These are phyloP conservation scores for Tephrocybe sp. DNA, from an alignment of 768 basidiomycete genomes.

Conservation along the genomic window DNA sequence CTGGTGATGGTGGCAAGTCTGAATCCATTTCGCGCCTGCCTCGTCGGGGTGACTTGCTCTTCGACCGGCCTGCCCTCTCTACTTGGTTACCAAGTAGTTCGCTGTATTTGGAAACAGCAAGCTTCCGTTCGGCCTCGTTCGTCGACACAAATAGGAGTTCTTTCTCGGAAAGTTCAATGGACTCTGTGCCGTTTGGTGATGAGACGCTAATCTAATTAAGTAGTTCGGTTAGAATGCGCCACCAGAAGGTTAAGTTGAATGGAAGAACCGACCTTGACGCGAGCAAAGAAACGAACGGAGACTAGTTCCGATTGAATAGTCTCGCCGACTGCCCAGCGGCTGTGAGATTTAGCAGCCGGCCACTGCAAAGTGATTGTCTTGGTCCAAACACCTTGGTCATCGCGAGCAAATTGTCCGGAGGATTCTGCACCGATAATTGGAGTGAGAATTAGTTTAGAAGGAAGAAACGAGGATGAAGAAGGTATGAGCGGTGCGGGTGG, in stretches of 20 bases:
- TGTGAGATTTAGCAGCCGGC: slow-evolving; percentile 65
- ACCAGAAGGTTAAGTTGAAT: slow-evolving; percentile 10
- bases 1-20: slow-evolving; percentile 37
- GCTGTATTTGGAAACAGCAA: slow-evolving; percentile 59
- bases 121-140: slow-evolving; percentile 64
- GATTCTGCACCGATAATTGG: slow-evolving; percentile 58
- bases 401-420: slow-evolving; percentile 53
- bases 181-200: slow-evolving; percentile 59
- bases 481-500: slow-evolving; percentile 18
- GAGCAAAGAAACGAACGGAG: slow-evolving; percentile 66
- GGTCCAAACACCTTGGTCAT: slow-evolving; percentile 55
- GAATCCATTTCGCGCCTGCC: slow-evolving; percentile 32
- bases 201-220: slow-evolving; percentile 41
- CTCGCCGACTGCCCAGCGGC: slow-evolving; percentile 80
- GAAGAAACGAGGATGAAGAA: slow-evolving; percentile 19
- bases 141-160: slow-evolving; percentile 68
- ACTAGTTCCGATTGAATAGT: slow-evolving; percentile 64
- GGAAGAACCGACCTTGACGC: slow-evolving; percentile 52
- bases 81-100: slow-evolving; percentile 32
- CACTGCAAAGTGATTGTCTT: slow-evolving; percentile 70
- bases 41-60: slow-evolving; percentile 57
- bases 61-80: slow-evolving; percentile 36
- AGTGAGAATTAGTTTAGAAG: slow-evolving; percentile 43
- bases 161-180: slow-evolving; percentile 65
- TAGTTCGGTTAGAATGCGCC: slow-evolving; percentile 16